Evolutionary conservation across 192 early-diverging fungal species (phyloP).

Genomic region (Dissophora ornata): DNA sequence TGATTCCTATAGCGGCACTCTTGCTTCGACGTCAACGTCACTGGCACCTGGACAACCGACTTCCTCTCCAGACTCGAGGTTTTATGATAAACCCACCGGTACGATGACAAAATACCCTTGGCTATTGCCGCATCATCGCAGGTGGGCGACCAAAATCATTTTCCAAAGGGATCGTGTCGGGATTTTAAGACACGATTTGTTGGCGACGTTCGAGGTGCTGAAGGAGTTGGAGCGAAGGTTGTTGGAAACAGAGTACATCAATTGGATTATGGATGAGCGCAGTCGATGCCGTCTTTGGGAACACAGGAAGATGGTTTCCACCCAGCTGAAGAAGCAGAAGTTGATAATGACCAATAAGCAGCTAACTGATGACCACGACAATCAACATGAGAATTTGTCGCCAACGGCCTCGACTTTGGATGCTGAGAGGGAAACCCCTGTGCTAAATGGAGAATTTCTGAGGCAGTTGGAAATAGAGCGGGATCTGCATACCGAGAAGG

Average conservation of each 20-base stretch:
- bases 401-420: too few species aligned
- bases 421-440: neutral
- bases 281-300: conserved; percentile 54
- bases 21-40: neutral
- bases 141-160: conserved; percentile 57
- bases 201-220: conserved; percentile 58
- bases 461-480: conserved; percentile 8
- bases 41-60: neutral
- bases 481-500: neutral
- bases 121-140: conserved; percentile 55
- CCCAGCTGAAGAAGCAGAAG: neutral
- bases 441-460: neutral
- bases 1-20: too few species aligned
- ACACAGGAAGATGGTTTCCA: neutral
- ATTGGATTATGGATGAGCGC: conserved; percentile 63
- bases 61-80: neutral
- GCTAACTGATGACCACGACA: too few species aligned
- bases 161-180: conserved; percentile 62
- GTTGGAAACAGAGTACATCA: conserved; percentile 64
- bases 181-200: conserved; percentile 58
- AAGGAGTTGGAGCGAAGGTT: conserved; percentile 60
- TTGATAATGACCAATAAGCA: too few species aligned
- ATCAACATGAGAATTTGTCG: too few species aligned
- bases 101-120: conserved; percentile 54
- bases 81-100: neutral